Evolutionary conservation across 2,329 filamentous ascomycete species (phyloP), one percentile per base, ranked within the genome.

Genomic region (Cyanodermella asteris): DNA sequence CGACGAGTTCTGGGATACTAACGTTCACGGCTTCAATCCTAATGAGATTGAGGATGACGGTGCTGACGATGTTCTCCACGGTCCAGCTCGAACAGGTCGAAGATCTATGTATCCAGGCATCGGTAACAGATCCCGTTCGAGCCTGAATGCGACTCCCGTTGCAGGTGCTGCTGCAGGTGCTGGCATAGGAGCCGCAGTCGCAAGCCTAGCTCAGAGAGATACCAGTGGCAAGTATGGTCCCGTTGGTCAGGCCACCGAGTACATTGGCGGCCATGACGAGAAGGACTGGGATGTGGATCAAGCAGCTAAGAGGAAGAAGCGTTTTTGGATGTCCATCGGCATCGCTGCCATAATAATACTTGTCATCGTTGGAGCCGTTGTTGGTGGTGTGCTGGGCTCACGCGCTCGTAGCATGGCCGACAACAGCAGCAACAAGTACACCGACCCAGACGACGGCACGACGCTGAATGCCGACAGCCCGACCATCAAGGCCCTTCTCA

Each of bases 31-130:
- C 25, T 60, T 87, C 30, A 71, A 91, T 42, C 80, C 81, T 3
- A 67, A 75, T 39, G 69, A 72, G 9, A 82, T 91, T 34, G 64
- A 64, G 13, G 82, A 91, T 43, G 82, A 93, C 41, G 80, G 77
- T 15, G 82, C 91, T 39, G 82, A 91, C 43, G 80, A 74, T 2
- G 59, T 48, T 33, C 40, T 43, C 23, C 45, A 45, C 18, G 44
- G 44, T 30, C 23, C 33, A 25, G 14, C 26, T 24, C 6, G 31
- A 30, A 28, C 39, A 9, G 14, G 20, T 21, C 11, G 20, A 9
- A 12, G 11, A 6, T 11, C 11, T 21, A 7, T 21, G 20, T 12
- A 21, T 21, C 20, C 6, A 6, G 20, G 20, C 6, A 21, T 21
- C 3, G 6, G n/a, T 13, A 7, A 12, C 20, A 9, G 20, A 21